These are phyloP conservation scores for Wickerhamomyces pijperi DNA, from an alignment of 805 yeast species.

Conservation along the genomic window DNA sequence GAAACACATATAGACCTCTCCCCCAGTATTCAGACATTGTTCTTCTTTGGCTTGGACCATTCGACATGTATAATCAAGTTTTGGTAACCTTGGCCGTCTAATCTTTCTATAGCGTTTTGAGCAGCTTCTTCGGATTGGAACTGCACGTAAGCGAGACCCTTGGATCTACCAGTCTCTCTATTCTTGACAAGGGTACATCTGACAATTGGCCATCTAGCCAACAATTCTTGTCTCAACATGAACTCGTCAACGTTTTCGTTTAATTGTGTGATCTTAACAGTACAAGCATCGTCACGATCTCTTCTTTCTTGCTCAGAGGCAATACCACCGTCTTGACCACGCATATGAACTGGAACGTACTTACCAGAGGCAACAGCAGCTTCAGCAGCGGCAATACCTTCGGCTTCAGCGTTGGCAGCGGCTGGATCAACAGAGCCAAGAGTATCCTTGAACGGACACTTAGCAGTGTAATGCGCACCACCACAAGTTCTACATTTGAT, in stretches of 20 bases:
- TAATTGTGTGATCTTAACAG: constrained; percentile 85
- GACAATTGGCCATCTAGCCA: constrained; percentile 47
- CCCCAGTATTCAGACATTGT: background rate
- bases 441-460: constrained; percentile 93
- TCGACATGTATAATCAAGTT: constrained; percentile 67
- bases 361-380: constrained; percentile 31
- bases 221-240: constrained; percentile 61
- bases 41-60: constrained; percentile 33
- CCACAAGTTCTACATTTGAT: constrained; percentile 83
- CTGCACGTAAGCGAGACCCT: constrained; percentile 92
- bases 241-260: constrained; percentile 78
- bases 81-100: constrained; percentile 89
- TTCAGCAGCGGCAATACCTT: constrained; percentile 13
- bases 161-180: constrained; percentile 86
- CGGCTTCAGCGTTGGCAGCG: constrained; percentile 33
- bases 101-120: constrained; percentile 58
- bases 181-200: constrained; percentile 81
- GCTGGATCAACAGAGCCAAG: constrained; percentile 42
- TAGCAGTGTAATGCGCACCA: constrained; percentile 85
- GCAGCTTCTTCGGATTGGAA: constrained; percentile 62
- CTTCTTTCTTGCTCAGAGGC: constrained; percentile 27
- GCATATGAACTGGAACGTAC: constrained; percentile 56
- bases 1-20: too few relatives aligned
- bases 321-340: constrained; percentile 27
- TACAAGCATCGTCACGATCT: constrained; percentile 76